These are phyloP conservation scores for Kodamaea nitidulidarum DNA, from an alignment of 805 yeast genomes.

Conservation along the genomic window DNA sequence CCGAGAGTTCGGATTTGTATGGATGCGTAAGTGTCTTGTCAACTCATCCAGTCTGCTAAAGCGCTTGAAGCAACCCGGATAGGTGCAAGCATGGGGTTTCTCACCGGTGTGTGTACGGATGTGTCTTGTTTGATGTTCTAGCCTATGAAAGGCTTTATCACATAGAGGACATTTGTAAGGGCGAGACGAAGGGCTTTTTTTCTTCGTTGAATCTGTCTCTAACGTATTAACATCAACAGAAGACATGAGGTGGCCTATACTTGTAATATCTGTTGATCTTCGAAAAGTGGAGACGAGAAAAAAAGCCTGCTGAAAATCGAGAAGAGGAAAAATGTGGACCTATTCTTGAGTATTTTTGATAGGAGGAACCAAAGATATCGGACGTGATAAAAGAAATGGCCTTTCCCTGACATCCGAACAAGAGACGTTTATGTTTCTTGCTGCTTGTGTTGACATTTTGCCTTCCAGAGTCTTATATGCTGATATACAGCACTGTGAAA, in stretches of 20 bases:
- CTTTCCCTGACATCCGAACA: no score
- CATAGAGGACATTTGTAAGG: conserved; percentile 87
- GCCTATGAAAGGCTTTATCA: conserved; percentile 78
- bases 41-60: conserved; percentile 82
- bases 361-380: background rate
- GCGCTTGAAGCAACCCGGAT: conserved; percentile 77
- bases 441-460: no score
- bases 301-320: conserved; percentile 1
- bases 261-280: conserved; percentile 4
- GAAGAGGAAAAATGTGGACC: conserved; percentile 3
- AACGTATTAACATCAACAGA: conserved; percentile 1
- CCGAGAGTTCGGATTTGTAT: conserved; percentile 52
- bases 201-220: conserved; percentile 4
- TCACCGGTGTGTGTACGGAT: conserved; percentile 92
- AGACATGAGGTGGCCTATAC: conserved; percentile 2
- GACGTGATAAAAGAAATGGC: background rate
- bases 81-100: conserved; percentile 81
- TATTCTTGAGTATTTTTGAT: background rate
- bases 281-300: conserved; percentile 4
- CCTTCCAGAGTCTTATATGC: no score
- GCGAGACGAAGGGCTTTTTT: conserved; percentile 29
- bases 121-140: conserved; percentile 90
- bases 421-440: no score
- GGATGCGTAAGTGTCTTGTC: conserved; percentile 81
- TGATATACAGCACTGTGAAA: no score